phyloP scores from a whole-genome alignment of 106 monocot genomes.

The Iris macrosiphon region DNA sequence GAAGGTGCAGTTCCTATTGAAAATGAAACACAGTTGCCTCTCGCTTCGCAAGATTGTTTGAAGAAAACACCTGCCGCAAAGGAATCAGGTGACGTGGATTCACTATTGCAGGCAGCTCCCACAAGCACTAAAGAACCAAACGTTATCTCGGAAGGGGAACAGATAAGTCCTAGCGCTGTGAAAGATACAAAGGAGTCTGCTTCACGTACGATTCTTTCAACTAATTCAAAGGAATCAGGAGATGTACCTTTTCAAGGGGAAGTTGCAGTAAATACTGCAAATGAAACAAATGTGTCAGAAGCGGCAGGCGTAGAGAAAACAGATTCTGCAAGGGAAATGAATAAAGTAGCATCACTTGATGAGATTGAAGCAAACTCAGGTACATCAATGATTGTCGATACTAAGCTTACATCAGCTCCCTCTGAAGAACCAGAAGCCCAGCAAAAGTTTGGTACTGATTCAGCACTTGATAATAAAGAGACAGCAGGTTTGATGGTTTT shows the following conservation, averaged over 20 bases:
- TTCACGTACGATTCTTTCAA: not conserved
- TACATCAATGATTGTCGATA: conserved; percentile 4
- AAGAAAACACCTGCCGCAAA: conserved; percentile 6
- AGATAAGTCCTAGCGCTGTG: not conserved
- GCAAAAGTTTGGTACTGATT: conserved; percentile 9
- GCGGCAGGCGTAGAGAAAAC: conserved; percentile 11
- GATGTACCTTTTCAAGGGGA: conserved; percentile 5
- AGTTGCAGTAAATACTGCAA: not conserved
- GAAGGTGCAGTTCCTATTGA: conserved; percentile 10
- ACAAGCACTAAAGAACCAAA: not conserved
- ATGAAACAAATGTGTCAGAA: conserved; percentile 11
- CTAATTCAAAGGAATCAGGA: conserved; percentile 9
- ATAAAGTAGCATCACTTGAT: conserved; percentile 7
- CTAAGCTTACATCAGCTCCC: conserved; percentile 6
- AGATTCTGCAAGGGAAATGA: conserved; percentile 9
- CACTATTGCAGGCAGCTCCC: conserved; percentile 1
- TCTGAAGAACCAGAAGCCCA: conserved; percentile 17
- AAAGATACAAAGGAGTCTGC: conserved; percentile 20
- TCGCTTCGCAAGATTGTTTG: conserved; percentile 18
- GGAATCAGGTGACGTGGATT: conserved; percentile 7
- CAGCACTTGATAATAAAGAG: conserved; percentile 8
- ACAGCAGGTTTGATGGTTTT: conserved; percentile 14
- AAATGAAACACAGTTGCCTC: conserved; percentile 8
- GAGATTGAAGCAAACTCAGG: conserved; percentile 6
- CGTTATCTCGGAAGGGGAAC: conserved; percentile 10